Conservation (phyloP, 2,329 filamentous ascomycete genomes). For the Nectriaceae sp. region DNA sequence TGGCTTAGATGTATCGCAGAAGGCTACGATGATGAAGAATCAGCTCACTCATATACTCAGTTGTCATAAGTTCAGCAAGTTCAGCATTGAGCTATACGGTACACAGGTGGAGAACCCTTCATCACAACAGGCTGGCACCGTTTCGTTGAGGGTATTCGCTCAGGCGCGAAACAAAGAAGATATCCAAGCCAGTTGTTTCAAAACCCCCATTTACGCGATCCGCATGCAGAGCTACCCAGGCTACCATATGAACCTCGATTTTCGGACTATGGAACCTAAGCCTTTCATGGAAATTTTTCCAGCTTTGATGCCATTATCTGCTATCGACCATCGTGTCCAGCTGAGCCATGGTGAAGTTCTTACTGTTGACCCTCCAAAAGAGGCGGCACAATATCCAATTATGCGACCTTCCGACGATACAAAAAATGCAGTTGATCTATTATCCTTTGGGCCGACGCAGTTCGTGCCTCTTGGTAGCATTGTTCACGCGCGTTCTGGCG, state of each 20-base stretch:
- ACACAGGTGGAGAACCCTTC: constrained; percentile 38
- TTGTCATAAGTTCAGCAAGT: constrained; percentile 35
- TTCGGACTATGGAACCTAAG: constrained; percentile 44
- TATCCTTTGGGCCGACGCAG: constrained; percentile 28
- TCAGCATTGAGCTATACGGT: constrained; percentile 40
- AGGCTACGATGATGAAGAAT: constrained; percentile 44
- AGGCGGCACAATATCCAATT: constrained; percentile 25
- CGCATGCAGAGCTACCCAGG: constrained; percentile 45
- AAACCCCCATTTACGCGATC: constrained; percentile 38
- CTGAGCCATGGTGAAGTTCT: constrained; percentile 22
- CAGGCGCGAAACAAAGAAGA: constrained; percentile 44
- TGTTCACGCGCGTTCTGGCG: constrained; percentile 36
- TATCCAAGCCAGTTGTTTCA: constrained; percentile 38
- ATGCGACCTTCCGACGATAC: constrained; percentile 31
- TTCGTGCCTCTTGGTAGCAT: constrained; percentile 32
- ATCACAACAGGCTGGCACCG: constrained; percentile 50
- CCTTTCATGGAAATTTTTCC: constrained; percentile 48
- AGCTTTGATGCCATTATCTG: constrained; percentile 30
- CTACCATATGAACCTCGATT: constrained; percentile 46
- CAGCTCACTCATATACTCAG: constrained; percentile 38
- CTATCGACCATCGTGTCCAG: constrained; percentile 31
- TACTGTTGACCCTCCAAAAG: constrained; percentile 17
- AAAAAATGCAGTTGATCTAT: constrained; percentile 21
- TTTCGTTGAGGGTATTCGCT: constrained; percentile 47
- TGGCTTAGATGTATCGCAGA: constrained; percentile 45